Evolutionary conservation across 2,329 filamentous ascomycete genomes (phyloP).

Genomic region (Sporothrix luriei): DNA sequence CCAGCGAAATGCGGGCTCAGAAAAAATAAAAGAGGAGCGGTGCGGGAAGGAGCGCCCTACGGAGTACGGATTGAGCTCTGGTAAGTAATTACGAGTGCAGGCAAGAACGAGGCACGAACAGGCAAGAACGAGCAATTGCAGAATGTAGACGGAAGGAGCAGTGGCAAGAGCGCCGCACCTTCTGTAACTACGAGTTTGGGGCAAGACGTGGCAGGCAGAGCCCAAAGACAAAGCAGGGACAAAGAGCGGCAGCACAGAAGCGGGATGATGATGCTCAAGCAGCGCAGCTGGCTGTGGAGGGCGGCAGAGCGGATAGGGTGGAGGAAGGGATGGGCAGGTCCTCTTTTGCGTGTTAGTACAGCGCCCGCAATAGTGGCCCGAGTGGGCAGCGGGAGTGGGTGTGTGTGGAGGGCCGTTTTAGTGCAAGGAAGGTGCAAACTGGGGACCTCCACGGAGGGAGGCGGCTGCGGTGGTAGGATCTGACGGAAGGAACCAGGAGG

Average conservation of each 20-base stretch:
- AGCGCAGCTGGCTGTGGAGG: neutral
- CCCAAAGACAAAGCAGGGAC: neutral
- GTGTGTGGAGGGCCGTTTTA: constrained; percentile 21
- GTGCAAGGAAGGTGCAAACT: constrained; percentile 17
- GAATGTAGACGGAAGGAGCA: neutral
- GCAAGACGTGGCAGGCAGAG: neutral
- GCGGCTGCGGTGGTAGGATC: neutral
- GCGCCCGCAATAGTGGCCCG: too few relatives aligned
- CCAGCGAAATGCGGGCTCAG: constrained; percentile 20
- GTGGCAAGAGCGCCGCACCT: neutral
- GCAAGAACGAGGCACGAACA: neutral
- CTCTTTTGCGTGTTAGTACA: neutral
- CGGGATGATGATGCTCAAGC: constrained; percentile 20
- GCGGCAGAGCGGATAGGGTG: neutral
- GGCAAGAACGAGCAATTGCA: neutral
- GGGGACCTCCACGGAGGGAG: neutral
- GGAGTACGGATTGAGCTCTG: constrained; percentile 22
- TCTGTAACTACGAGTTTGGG: neutral
- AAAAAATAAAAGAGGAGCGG: constrained; percentile 15
- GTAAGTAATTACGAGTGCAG: neutral
- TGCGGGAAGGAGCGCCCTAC: constrained; percentile 16
- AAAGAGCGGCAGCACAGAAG: constrained; percentile 5
- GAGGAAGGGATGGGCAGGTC: neutral
- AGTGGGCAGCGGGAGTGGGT: constrained; percentile 9
- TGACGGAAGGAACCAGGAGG: constrained; percentile 3